Conservation (phyloP, 805 yeast genomes). For the Kuraishia floccosa region DNA sequence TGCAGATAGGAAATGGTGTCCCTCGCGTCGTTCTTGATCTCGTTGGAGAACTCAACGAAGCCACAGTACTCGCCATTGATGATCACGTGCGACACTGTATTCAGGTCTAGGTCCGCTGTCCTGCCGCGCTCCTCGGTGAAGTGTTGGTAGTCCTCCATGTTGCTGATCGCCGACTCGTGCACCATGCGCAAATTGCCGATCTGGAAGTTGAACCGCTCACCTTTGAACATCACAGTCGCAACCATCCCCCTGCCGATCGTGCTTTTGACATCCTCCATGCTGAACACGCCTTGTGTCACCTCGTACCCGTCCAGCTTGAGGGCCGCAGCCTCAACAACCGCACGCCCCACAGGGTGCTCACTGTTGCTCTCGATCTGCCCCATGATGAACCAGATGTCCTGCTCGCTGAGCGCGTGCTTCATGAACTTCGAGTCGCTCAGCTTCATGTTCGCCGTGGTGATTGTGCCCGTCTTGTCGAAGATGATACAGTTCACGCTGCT, state of each 20-base stretch:
- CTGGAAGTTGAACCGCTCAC: constrained; percentile 19
- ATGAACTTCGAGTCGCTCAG: constrained; percentile 15
- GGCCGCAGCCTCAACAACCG: constrained; percentile 33
- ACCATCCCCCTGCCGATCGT: constrained; percentile 32
- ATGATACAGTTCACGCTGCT: constrained; percentile 52
- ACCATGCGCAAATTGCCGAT: constrained; percentile 46
- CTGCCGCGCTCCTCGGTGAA: not conserved
- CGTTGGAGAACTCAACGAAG: constrained; percentile 54
- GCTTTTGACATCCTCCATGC: not conserved
- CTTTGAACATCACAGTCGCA: constrained; percentile 16
- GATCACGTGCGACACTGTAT: constrained; percentile 25
- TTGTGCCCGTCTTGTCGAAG: constrained; percentile 94
- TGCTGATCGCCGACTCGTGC: constrained; percentile 10
- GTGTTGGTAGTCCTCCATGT: constrained; percentile 10
- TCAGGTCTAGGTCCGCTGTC: not conserved
- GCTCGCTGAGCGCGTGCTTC: not conserved
- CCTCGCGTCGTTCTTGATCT: constrained; percentile 52
- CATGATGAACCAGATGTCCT: constrained; percentile 37
- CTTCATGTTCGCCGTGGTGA: constrained; percentile 76
- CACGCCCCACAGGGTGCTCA: constrained; percentile 84
- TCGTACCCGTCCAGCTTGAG: too few relatives aligned
- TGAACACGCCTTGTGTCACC: not conserved
- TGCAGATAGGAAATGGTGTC: constrained; percentile 46
- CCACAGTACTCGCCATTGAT: constrained; percentile 55
- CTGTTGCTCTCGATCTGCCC: constrained; percentile 55